Conservation (phyloP, 345 rosid genomes). For the Draba incana region DNA sequence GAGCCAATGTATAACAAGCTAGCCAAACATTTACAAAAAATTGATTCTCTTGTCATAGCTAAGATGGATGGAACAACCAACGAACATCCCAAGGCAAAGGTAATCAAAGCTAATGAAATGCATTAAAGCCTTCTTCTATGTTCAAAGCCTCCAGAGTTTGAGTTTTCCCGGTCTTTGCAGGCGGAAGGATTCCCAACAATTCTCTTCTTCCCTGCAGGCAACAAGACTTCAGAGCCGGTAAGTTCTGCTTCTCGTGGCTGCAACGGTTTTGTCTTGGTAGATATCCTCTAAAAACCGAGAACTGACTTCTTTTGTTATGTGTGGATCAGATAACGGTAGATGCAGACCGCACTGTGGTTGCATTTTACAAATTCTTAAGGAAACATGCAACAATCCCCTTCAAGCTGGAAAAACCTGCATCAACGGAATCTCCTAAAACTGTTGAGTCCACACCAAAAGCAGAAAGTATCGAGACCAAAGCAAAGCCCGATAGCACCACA, state of each 20-base stretch:
- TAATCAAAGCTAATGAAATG: conserved; percentile 29
- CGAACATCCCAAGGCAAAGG: conserved; percentile 99
- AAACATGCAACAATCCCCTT: conserved; percentile 90
- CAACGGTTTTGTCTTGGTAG: background rate
- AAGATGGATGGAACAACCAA: conserved; percentile 99
- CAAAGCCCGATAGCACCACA: conserved; percentile 6
- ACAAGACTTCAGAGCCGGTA: conserved; percentile 96
- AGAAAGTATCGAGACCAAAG: conserved; percentile 41
- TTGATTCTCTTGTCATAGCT: conserved; percentile 87
- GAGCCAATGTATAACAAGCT: conserved; percentile 95
- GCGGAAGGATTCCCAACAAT: conserved; percentile 96
- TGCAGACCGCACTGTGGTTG: conserved; percentile 90
- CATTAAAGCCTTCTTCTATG: background rate
- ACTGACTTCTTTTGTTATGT: conserved; percentile 16
- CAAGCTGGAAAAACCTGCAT: conserved; percentile 81
- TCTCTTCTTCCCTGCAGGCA: conserved; percentile 97
- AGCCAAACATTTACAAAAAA: conserved; percentile 76
- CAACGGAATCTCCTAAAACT: conserved; percentile 51
- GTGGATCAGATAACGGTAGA: conserved; percentile 78
- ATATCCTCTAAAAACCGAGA: background rate
- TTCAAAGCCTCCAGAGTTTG: conserved; percentile 8
- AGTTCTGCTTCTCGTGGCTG: conserved; percentile 37
- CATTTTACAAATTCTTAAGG: conserved; percentile 86
- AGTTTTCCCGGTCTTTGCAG: conserved; percentile 45
- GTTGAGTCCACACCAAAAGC: conserved; percentile 46